Evolutionary conservation across 2,329 filamentous ascomycete genomes (phyloP), one percentile per base, ranked within the genome.

Genomic region (Apiospora pterosperma): DNA sequence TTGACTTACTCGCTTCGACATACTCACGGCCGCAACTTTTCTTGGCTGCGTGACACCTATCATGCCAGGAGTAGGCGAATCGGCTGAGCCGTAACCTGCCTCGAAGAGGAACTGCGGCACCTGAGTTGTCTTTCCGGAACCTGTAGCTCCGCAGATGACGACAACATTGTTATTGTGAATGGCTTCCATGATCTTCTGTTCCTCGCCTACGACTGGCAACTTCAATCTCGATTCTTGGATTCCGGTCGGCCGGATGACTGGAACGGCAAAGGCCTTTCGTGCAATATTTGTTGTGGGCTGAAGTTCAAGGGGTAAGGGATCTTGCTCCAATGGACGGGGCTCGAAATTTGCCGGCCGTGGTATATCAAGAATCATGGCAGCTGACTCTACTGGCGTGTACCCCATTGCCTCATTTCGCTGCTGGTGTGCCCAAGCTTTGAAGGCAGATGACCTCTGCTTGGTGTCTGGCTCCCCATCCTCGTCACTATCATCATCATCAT

Each of bases 151-250:
- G 79, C 95, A 97, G 8, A 99, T 88, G 12, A 99, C 91, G 1
- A 97, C 92, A 4, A 93, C 89, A 62, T 95, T 87, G 75, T 97
- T 91, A 74, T 95, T 95, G 77, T 97, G 91, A 60, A 99, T 93
- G 1, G 94, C 93, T 78, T 99, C 96, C 94, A 99, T 98, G 36
- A 99, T 94, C 72, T 91, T 93, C 75, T 99, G 96, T 77, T 99
- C 96, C 76, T 98, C 94, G 1, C 92, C 92, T 1, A 98, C 93
- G 1, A 99, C 92, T 0, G 96, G 96, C 19, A 99, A 84, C 64
- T 91, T 88, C 59, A 96, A 77, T 14, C 96, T 88, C 12, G 90
- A 87, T 59, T 90, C 86, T 75, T 97, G 92, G 25, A 98, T 91
- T 21, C 91, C 89, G 5, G 88, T 80, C 0, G 86, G 80, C 64